Percentiles rank a stretch among this genome's conserved stretches.
Evolutionary conservation across 352 stramenopile species (phyloP).

Genomic region (Albugo laibachii): DNA sequence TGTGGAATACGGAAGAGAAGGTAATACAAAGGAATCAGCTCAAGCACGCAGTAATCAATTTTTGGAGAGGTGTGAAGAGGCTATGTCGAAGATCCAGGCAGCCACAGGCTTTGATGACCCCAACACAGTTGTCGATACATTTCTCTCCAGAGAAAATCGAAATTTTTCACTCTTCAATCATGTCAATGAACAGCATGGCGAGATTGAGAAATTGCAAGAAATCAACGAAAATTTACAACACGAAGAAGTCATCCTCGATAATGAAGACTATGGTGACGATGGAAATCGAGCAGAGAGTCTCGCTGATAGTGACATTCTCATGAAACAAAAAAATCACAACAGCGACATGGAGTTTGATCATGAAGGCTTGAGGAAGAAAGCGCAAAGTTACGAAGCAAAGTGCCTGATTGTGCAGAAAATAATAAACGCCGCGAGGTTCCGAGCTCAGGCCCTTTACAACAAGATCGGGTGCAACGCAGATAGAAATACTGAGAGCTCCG

Average conservation of each 20-base stretch:
- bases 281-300: conserved; percentile 6
- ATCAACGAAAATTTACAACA: conserved; percentile 42
- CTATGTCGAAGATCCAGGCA: conserved; percentile 87
- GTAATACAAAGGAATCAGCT: no score
- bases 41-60: no score
- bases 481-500: conserved; percentile 70
- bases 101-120: conserved; percentile 85
- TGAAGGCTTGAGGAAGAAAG: conserved; percentile 54
- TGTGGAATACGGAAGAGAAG: no score
- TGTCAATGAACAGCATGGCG: conserved; percentile 86
- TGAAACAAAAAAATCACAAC: conserved; percentile 79
- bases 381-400: conserved; percentile 78
- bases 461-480: conserved; percentile 70
- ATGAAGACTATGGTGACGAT: conserved; percentile 52
- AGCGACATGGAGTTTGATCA: conserved; percentile 75
- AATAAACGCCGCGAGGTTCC: conserved; percentile 78
- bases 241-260: conserved; percentile 36
- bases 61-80: conserved; percentile 90
- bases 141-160: conserved; percentile 92
- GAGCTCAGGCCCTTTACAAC: conserved; percentile 50
- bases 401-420: conserved; percentile 78
- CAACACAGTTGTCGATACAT: conserved; percentile 82
- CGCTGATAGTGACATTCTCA: conserved; percentile 26
- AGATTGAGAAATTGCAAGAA: conserved; percentile 85
- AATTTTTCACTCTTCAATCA: conserved; percentile 95